phyloP scores from a whole-genome alignment of 2,329 filamentous ascomycete genomes.

The Fusarium lyarnte region DNA sequence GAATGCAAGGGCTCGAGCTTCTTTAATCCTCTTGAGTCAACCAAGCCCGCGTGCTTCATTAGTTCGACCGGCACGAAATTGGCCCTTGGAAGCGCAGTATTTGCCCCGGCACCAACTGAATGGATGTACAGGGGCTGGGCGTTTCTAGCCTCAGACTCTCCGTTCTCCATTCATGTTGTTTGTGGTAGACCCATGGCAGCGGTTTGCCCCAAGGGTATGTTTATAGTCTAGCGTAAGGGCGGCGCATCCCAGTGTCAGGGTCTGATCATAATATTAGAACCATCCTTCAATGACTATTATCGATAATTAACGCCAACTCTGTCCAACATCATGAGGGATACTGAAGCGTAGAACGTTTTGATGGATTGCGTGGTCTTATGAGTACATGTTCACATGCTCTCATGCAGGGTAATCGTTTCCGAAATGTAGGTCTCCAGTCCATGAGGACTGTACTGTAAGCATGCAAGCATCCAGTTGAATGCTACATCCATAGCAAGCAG shows the following conservation, averaged over 20 bases:
- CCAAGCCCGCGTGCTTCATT: constrained; percentile 3
- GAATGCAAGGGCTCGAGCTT: constrained; percentile 3
- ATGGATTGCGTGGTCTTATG: background rate
- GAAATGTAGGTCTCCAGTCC: background rate
- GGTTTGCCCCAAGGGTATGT: constrained; percentile 34
- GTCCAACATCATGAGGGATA: background rate
- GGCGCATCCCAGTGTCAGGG: constrained; percentile 30
- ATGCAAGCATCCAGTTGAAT: background rate
- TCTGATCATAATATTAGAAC: constrained; percentile 41
- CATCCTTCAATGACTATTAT: constrained; percentile 21
- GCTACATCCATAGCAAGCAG: background rate
- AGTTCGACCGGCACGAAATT: constrained; percentile 27
- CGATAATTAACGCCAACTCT: background rate
- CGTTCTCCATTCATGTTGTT: constrained; percentile 10
- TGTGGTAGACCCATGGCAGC: constrained; percentile 42
- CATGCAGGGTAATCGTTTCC: background rate
- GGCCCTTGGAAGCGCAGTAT: constrained; percentile 17
- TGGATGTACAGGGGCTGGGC: constrained; percentile 18
- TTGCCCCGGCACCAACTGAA: constrained; percentile 25
- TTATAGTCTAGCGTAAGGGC: constrained; percentile 37
- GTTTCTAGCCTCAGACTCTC: constrained; percentile 3
- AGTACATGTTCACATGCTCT: background rate
- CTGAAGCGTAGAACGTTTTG: background rate
- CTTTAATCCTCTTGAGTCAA: background rate
- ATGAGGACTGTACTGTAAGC: background rate